Conservation (phyloP, 495 filamentous ascomycete genomes). For the Aspergillus incahuasiensis region DNA sequence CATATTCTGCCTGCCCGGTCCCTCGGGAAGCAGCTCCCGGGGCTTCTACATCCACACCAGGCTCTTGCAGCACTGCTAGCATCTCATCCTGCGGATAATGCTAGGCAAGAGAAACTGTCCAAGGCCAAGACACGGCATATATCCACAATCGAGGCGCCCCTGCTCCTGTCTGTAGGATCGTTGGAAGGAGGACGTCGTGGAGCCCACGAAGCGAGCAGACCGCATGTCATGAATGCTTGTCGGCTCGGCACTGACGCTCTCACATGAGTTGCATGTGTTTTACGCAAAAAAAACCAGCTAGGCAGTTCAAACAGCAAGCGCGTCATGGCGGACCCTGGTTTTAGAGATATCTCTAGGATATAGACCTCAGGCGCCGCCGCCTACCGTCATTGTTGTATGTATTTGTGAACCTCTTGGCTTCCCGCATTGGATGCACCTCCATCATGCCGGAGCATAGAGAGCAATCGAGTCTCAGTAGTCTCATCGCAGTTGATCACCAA, state of each 20-base stretch:
- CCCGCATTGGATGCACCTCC: constrained; percentile 32
- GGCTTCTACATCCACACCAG: constrained; percentile 38
- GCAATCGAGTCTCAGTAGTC: constrained; percentile 4
- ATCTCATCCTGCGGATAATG: constrained; percentile 34
- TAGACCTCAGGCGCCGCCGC: constrained; percentile 25
- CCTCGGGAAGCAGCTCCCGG: constrained; percentile 26
- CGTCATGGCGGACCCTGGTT: constrained; percentile 5
- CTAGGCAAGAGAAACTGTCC: constrained; percentile 36
- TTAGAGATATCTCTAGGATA: constrained; percentile 19
- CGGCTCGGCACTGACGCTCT: constrained; percentile 32
- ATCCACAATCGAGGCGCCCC: constrained; percentile 35
- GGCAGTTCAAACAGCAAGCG: constrained; percentile 5
- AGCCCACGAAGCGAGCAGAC: constrained; percentile 36
- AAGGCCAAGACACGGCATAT: constrained; percentile 29
- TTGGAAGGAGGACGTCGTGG: constrained; percentile 31
- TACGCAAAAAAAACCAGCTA: constrained; percentile 10
- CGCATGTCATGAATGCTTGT: constrained; percentile 43
- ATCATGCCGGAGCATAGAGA: constrained; percentile 24
- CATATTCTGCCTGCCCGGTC: constrained; percentile 33
- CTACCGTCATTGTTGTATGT: constrained; percentile 32
- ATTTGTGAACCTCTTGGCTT: constrained; percentile 33
- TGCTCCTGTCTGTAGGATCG: constrained; percentile 30
- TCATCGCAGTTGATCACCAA: constrained; percentile 12
- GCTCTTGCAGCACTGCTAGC: constrained; percentile 42
- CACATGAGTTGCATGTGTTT: constrained; percentile 38